Conservation (phyloP, 2,329 filamentous ascomycete genomes). For the Cryphonectria parasitica region DNA sequence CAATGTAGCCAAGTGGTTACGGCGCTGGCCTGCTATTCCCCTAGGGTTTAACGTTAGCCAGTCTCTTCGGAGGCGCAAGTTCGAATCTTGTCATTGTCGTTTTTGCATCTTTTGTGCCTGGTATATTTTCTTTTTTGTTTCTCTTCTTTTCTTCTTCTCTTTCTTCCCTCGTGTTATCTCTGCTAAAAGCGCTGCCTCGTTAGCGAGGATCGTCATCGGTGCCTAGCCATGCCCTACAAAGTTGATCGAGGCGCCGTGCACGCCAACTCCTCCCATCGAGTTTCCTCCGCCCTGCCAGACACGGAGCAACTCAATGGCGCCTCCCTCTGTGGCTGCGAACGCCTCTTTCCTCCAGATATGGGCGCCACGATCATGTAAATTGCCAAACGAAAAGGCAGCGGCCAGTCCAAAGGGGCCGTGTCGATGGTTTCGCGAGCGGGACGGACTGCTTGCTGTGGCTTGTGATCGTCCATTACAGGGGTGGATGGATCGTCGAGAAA, state of each 20-base stretch:
- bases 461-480: neutral
- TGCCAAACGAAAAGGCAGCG: too few species aligned
- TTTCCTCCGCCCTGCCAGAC: neutral
- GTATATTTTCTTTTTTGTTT: neutral
- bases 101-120: neutral
- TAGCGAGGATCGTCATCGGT: neutral
- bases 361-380: neutral
- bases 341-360: neutral
- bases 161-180: too few species aligned
- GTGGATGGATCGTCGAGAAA: neutral
- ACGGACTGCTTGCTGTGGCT: neutral
- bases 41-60: neutral
- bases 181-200: too few species aligned
- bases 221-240: neutral
- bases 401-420: neutral
- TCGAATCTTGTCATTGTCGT: slow-evolving; percentile 13
- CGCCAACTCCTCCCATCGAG: too few species aligned
- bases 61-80: slow-evolving; percentile 14
- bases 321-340: neutral
- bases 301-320: neutral
- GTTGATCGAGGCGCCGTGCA: neutral
- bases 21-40: slow-evolving; percentile 2
- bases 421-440: neutral
- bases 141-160: neutral
- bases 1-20: slow-evolving; percentile 14